A percentile compares a stretch with the other conserved stretches of the same genome.
phyloP scores from a whole-genome alignment of 163 green algal genomes.

The Scenedesmus sp. region DNA sequence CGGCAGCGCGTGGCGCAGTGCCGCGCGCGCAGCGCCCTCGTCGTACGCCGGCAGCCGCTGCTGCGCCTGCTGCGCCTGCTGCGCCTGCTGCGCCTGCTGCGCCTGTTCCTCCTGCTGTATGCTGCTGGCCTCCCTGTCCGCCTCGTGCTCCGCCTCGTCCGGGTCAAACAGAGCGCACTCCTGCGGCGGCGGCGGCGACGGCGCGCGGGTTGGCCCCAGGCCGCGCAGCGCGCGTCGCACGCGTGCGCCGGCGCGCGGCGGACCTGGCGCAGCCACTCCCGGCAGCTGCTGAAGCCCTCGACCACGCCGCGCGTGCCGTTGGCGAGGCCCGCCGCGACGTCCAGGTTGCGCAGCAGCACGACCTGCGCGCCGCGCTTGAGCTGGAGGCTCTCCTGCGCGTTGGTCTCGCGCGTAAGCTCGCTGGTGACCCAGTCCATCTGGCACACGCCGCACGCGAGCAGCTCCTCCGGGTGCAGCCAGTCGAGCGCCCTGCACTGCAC shows the following conservation, averaged over 20 bases:
- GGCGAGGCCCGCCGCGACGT: constrained; percentile 11
- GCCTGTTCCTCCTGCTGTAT: too few species aligned
- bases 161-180: too few species aligned
- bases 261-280: constrained; percentile 6
- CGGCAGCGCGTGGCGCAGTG: too few species aligned
- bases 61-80: too few species aligned
- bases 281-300: not conserved
- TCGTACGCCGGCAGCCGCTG: too few species aligned
- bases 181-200: not conserved
- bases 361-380: constrained; percentile 21
- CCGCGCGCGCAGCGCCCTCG: too few species aligned
- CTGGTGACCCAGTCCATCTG: not conserved
- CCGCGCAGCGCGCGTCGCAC: too few species aligned
- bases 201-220: too few species aligned
- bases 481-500: not conserved
- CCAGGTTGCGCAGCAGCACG: constrained; percentile 28
- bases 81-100: too few species aligned
- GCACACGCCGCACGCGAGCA: not conserved
- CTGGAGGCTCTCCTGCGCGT: constrained; percentile 2
- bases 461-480: not conserved
- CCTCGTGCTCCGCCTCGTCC: not conserved
- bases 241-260: not conserved
- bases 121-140: not conserved
- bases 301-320: constrained; percentile 28
- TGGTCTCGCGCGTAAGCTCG: too few species aligned